Conservation (phyloP, 73 alveolate genomes). For the Diophrys appendiculata region DNA sequence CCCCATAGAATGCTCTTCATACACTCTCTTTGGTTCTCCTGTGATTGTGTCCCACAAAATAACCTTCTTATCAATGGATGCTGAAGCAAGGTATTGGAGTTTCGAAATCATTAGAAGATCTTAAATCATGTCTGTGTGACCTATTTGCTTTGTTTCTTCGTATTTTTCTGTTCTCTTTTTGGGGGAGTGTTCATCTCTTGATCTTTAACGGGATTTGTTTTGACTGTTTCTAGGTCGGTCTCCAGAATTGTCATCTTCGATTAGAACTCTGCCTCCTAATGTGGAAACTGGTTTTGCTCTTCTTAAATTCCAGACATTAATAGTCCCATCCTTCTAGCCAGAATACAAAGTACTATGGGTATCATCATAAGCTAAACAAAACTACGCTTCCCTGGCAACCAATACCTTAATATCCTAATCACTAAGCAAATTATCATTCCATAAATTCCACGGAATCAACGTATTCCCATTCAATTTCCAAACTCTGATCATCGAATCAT, state of each 20-base stretch:
- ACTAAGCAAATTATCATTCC: conserved; percentile 36
- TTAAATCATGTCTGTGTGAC: conserved; percentile 77
- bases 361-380: conserved; percentile 82
- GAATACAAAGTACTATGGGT: conserved; percentile 67
- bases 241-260: conserved; percentile 50
- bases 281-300: conserved; percentile 43
- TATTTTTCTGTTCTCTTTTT: too few relatives aligned
- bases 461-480: conserved; percentile 78
- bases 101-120: conserved; percentile 84
- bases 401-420: conserved; percentile 51
- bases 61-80: conserved; percentile 73
- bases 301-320: conserved; percentile 80
- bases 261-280: conserved; percentile 46
- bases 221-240: conserved; percentile 16
- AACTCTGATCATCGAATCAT: conserved; percentile 76
- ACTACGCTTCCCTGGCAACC: conserved; percentile 45
- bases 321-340: conserved; percentile 78
- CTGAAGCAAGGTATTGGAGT: conserved; percentile 73
- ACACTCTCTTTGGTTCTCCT: conserved; percentile 68
- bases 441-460: conserved; percentile 60
- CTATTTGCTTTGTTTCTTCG: too few relatives aligned
- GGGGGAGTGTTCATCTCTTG: too few relatives aligned
- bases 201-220: too few relatives aligned
- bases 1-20: conserved; percentile 80
- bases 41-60: conserved; percentile 80